phyloP scores from a whole-genome alignment of 192 early-diverging fungal genomes.

The Funneliformis geosporum region DNA sequence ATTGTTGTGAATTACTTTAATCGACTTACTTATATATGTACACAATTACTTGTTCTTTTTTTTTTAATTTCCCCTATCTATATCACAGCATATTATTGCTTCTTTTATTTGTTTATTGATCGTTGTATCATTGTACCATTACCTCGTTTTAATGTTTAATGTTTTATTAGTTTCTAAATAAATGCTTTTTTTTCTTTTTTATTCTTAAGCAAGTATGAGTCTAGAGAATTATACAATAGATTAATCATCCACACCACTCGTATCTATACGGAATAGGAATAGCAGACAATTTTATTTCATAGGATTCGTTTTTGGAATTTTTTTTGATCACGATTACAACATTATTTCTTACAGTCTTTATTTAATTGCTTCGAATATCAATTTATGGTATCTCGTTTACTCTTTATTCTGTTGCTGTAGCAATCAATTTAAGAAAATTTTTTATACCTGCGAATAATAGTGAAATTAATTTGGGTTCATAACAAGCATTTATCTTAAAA shows the following conservation, averaged over 20 bases:
- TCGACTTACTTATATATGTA: neutral
- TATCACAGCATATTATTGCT: neutral
- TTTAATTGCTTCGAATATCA: neutral
- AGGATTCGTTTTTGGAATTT: neutral
- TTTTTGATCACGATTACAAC: neutral
- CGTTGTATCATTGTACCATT: neutral
- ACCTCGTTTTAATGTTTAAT: neutral
- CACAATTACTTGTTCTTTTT: neutral
- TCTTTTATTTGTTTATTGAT: neutral
- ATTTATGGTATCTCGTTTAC: neutral
- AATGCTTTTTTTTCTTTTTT: neutral
- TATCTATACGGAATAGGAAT: neutral
- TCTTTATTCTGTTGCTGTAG: neutral
- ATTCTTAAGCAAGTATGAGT: neutral
- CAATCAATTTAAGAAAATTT: neutral
- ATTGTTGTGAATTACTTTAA: neutral
- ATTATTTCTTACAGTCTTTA: neutral
- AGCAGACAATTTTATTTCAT: neutral
- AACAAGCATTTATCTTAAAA: no score
- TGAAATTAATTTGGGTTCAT: no score
- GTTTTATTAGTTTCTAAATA: neutral
- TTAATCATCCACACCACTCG: neutral
- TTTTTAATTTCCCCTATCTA: neutral
- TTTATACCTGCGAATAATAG: no score
- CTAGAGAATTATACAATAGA: neutral